Conservation (phyloP, 2,329 filamentous ascomycete species). For the Ramichloridium luteum region DNA sequence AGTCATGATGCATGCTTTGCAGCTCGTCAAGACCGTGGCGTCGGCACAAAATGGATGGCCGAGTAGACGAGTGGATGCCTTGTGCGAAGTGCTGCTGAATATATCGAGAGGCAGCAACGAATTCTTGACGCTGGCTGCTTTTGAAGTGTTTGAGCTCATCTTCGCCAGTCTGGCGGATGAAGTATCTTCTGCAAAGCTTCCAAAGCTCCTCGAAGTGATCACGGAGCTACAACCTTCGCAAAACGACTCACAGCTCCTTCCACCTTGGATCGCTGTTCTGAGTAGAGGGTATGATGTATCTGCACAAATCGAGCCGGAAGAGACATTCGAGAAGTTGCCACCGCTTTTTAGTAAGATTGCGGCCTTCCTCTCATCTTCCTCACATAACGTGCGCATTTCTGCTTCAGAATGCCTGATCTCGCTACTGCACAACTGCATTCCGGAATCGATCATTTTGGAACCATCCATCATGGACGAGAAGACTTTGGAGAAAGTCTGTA, state of each 20-base stretch:
- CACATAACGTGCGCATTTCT: constrained; percentile 86
- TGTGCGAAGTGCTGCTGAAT: constrained; percentile 78
- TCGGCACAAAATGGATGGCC: constrained; percentile 87
- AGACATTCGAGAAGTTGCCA: constrained; percentile 83
- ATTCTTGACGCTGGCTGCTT: constrained; percentile 89
- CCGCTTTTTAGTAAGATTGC: constrained; percentile 71
- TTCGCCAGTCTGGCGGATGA: constrained; percentile 86
- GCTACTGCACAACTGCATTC: constrained; percentile 82
- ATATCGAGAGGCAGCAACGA: constrained; percentile 88
- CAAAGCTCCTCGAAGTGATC: constrained; percentile 80
- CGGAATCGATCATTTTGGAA: constrained; percentile 68
- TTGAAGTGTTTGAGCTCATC: constrained; percentile 95
- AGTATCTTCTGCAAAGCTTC: constrained; percentile 77
- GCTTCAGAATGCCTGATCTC: constrained; percentile 91
- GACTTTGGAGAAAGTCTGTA: constrained; percentile 67
- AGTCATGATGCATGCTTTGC: constrained; percentile 77
- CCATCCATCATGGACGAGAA: constrained; percentile 91
- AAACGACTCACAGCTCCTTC: constrained; percentile 87
- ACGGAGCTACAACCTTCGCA: constrained; percentile 80
- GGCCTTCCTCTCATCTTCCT: constrained; percentile 70
- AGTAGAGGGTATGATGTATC: constrained; percentile 91
- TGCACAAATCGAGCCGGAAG: constrained; percentile 73
- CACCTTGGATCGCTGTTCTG: constrained; percentile 91
- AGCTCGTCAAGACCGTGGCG: constrained; percentile 83
- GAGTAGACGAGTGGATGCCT: constrained; percentile 81